A percentile compares a stretch with the other conserved stretches of the same genome.
Conservation (phyloP, 805 yeast species). For the Tetrapisispora taiwanensis region DNA sequence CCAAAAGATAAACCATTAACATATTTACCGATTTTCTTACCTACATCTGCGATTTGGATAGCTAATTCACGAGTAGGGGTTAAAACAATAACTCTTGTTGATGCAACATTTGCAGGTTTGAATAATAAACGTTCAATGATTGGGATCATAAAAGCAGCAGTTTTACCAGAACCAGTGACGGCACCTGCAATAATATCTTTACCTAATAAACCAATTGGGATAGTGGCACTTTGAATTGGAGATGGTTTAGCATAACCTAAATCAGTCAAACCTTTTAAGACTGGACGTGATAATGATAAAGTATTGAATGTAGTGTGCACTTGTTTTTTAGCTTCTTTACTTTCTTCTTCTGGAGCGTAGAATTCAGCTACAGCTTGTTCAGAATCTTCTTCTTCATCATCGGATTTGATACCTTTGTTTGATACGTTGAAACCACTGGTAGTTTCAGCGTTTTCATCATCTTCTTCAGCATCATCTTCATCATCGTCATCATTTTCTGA, state of each 20-base stretch:
- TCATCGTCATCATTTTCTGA: constrained; percentile 25
- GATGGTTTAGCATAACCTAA: constrained; percentile 84
- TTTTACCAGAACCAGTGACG: constrained; percentile 98
- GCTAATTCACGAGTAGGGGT: constrained; percentile 98
- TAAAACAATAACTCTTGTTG: constrained; percentile 82
- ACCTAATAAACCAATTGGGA: constrained; percentile 88
- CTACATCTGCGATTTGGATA: constrained; percentile 91
- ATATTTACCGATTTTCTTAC: constrained; percentile 69
- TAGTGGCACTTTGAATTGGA: constrained; percentile 86
- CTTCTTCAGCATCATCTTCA: constrained; percentile 13
- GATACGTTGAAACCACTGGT: constrained; percentile 5
- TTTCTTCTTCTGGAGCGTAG: constrained; percentile 50
- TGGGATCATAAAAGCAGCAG: constrained; percentile 97
- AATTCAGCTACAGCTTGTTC: constrained; percentile 77
- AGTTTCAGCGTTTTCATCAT: constrained; percentile 28
- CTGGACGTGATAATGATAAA: constrained; percentile 79
- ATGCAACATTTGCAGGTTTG: constrained; percentile 75
- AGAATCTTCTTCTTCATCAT: constrained; percentile 32
- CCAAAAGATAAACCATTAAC: constrained; percentile 77
- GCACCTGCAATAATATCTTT: constrained; percentile 98
- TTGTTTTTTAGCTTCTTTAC: constrained; percentile 41
- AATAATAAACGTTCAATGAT: constrained; percentile 84
- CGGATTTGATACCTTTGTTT: constrained; percentile 17
- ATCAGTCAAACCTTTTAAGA: constrained; percentile 68
- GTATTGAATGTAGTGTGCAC: constrained; percentile 61